A percentile compares a stretch with the other conserved stretches of the same genome.
These are phyloP conservation scores for Neovahlkampfia damariscottae DNA, from an alignment of 78 protist species.

Conservation along the genomic window DNA sequence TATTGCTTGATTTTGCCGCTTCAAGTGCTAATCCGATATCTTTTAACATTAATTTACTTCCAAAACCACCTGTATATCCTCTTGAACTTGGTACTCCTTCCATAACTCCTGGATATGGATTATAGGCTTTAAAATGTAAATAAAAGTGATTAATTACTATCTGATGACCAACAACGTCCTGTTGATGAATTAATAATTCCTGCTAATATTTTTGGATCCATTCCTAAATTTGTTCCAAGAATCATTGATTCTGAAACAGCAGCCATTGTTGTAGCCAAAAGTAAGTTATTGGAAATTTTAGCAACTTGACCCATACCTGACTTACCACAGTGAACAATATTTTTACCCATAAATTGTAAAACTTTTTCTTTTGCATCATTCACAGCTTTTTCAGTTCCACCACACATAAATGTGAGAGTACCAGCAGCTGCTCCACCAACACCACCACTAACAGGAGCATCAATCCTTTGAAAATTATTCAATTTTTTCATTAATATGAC, in stretches of 20 bases:
- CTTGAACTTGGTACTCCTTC: constrained; percentile 19
- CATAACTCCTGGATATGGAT: constrained; percentile 85
- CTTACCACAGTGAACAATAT: constrained; percentile 69
- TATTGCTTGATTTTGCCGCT: constrained; percentile 38
- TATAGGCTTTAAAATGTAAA: too few relatives aligned
- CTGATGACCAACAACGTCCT: constrained; percentile 87
- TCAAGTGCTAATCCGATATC: constrained; percentile 73
- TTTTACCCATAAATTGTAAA: constrained; percentile 66
- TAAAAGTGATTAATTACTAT: too few relatives aligned
- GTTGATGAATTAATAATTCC: constrained; percentile 72
- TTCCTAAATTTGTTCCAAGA: constrained; percentile 65
- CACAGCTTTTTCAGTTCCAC: constrained; percentile 32
- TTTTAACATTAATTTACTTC: constrained; percentile 67
- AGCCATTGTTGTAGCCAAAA: constrained; percentile 69
- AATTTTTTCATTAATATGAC: background rate
- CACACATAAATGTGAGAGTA: constrained; percentile 86
- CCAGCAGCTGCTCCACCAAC: constrained; percentile 75
- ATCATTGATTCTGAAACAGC: constrained; percentile 79
- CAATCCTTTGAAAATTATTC: constrained; percentile 19
- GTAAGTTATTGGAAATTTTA: constrained; percentile 79
- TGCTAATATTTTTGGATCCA: constrained; percentile 79
- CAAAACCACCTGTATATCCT: constrained; percentile 86
- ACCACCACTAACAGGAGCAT: constrained; percentile 83
- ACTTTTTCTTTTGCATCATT: constrained; percentile 31
- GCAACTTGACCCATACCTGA: constrained; percentile 49